Conservation (phyloP, 148 eudicot species). For the Chenopodium album region DNA sequence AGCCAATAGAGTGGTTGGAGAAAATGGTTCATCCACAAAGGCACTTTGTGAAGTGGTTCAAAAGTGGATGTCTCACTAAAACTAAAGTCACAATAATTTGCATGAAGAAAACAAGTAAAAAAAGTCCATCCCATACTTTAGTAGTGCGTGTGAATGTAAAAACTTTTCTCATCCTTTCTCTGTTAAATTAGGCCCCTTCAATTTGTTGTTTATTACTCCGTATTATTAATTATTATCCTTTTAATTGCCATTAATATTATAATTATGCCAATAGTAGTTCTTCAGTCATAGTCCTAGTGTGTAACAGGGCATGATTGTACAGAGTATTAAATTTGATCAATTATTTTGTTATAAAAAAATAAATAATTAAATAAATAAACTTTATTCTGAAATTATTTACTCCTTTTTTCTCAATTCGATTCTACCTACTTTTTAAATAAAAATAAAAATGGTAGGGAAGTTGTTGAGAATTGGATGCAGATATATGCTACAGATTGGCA, state of each 20-base stretch:
- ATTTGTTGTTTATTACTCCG: no score
- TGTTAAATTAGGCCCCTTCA: neutral
- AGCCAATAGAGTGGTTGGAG: conserved; percentile 32
- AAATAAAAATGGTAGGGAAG: conserved; percentile 6
- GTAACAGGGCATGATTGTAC: neutral
- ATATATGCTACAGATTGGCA: conserved; percentile 4
- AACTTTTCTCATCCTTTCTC: neutral
- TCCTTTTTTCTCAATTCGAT: neutral
- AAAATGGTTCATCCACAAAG: conserved; percentile 45
- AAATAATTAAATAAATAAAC: neutral
- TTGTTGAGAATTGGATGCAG: conserved; percentile 17
- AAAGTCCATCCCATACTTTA: neutral
- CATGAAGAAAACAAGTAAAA: neutral
- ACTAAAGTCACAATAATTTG: neutral
- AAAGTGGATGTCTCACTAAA: conserved; percentile 39
- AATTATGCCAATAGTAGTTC: conserved; percentile 6
- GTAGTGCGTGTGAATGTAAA: conserved; percentile 11
- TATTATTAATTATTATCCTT: neutral
- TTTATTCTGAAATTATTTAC: neutral
- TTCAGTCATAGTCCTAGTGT: conserved; percentile 20
- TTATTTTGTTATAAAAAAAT: neutral
- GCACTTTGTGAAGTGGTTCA: conserved; percentile 37
- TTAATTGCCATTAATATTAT: neutral
- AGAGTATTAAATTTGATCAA: conserved; percentile 1
- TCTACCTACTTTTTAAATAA: neutral